phyloP scores from a whole-genome alignment of 257 asterid genomes.

The Jacaranda copaia region DNA sequence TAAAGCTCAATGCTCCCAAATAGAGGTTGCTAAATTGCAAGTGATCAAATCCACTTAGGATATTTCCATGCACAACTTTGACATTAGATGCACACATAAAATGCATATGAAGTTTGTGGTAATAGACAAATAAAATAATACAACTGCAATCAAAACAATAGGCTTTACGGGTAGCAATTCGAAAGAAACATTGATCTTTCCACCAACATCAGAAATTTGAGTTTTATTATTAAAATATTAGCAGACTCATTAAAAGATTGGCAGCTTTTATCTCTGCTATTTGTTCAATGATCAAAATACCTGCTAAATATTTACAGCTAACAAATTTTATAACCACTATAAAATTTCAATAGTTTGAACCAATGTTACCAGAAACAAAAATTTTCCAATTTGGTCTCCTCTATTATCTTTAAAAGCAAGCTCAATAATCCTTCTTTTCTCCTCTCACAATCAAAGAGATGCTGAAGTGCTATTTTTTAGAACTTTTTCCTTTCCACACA shows the following conservation, averaged over 20 bases:
- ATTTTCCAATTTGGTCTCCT: too few species aligned
- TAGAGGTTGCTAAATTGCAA: constrained; percentile 1
- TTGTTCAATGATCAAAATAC: too few species aligned
- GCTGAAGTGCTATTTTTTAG: neutral
- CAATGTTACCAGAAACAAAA: too few species aligned
- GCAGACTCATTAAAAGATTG: neutral
- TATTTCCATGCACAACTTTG: neutral
- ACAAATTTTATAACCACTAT: too few species aligned
- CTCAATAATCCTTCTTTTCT: too few species aligned
- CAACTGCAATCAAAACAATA: constrained; percentile 3
- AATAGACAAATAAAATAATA: neutral
- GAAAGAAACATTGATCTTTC: constrained; percentile 12
- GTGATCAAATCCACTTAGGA: constrained; percentile 7
- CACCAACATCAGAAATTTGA: constrained; percentile 10
- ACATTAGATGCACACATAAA: constrained; percentile 4
- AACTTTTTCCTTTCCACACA: neutral
- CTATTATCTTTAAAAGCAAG: too few species aligned
- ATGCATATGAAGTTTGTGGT: neutral
- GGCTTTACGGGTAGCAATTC: neutral
- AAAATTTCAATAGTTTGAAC: too few species aligned
- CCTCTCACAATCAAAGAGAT: neutral
- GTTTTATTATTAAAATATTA: neutral
- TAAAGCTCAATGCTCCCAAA: constrained; percentile 5
- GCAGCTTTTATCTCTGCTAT: neutral
- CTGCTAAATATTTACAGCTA: too few species aligned